Evolutionary conservation across 2,329 filamentous ascomycete genomes (phyloP).

Genomic region (Fusarium beomiforme): DNA sequence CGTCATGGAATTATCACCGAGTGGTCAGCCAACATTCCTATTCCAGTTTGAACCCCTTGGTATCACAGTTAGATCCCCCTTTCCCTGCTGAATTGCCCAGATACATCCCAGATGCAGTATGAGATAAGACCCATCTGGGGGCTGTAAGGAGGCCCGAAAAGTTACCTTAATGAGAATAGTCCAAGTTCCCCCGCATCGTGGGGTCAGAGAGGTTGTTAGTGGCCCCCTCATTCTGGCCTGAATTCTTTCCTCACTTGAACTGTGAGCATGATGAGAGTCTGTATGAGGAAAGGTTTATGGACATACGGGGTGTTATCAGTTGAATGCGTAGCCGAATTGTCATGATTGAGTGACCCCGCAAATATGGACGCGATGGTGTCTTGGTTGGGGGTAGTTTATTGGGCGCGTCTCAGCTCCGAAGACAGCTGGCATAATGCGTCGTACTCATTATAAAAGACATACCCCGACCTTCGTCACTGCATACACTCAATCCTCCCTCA

Average conservation of each 20-base stretch:
- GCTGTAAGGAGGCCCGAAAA: slow-evolving; percentile 23
- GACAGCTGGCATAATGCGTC: background rate
- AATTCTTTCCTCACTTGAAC: slow-evolving; percentile 27
- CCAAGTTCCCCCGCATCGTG: slow-evolving; percentile 13
- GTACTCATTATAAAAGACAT: slow-evolving; percentile 16
- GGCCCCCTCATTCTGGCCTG: slow-evolving; percentile 9
- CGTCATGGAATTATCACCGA: background rate
- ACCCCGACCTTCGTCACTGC: background rate
- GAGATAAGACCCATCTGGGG: slow-evolving; percentile 9
- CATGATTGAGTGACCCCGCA: slow-evolving; percentile 5
- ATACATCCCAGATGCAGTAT: slow-evolving; percentile 25
- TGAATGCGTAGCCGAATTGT: background rate
- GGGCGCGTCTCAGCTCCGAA: background rate
- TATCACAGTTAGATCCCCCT: background rate
- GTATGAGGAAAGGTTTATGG: background rate
- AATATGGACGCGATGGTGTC: background rate
- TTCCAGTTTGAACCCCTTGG: background rate
- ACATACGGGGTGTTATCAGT: background rate
- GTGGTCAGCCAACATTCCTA: slow-evolving; percentile 17
- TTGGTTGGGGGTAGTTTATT: background rate
- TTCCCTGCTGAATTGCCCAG: background rate
- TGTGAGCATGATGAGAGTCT: background rate
- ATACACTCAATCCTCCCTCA: background rate
- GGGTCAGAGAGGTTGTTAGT: background rate
- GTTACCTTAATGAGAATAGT: slow-evolving; percentile 27